Evolutionary conservation across 352 stramenopile genomes (phyloP), one percentile per base, ranked within the genome.

Genomic region (Globisporangium cylindrosporum): DNA sequence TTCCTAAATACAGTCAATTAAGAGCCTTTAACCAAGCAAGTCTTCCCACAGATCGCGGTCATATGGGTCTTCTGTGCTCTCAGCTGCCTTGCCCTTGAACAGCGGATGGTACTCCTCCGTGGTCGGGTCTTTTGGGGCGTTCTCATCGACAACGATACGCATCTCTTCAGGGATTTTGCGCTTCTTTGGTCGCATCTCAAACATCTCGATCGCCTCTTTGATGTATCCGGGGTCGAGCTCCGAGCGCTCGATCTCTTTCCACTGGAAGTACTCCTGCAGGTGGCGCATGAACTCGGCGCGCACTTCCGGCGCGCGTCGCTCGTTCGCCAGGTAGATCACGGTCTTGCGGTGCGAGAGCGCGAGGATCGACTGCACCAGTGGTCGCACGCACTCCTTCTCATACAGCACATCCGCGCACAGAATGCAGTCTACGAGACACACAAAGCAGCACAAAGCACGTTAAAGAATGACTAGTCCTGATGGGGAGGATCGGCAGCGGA

Each of bases 331-430:
- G 46, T 84, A 91, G 49, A 95, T 82, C 18, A 91, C 76, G 9
- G 83, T 92, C 76, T 91, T 92, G 51, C 85, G 83, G 70, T 93
- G 84, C 53, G 80, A 84, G 4, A 95, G 68, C 64, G 87, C 84
- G 51, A 95, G 63, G 58, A 95, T 77, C 29, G 84, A 93, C 75
- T 95, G 83, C 69, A 95, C 77, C 25, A 95, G 60, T 34, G 87
- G 87, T 36, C 83, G 80, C 57, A 95, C 83, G 32, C 78, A 88
- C 18, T 80, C 78, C 54, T 91, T 92, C 66, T 95, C 87, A 69
- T 93, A 95, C 59, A 95, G 73, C 32, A 93, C 84, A 66, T 95
- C 87, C 0, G 87, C 87, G 70, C 84, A 92, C 64, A 95, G 66
- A 59, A 95, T 85, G 51, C 83, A 91, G 71, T 95, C 87, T 79